These are phyloP conservation scores for Theileria annulata DNA, from an alignment of 169 alveolate genomes.

Conservation along the genomic window DNA sequence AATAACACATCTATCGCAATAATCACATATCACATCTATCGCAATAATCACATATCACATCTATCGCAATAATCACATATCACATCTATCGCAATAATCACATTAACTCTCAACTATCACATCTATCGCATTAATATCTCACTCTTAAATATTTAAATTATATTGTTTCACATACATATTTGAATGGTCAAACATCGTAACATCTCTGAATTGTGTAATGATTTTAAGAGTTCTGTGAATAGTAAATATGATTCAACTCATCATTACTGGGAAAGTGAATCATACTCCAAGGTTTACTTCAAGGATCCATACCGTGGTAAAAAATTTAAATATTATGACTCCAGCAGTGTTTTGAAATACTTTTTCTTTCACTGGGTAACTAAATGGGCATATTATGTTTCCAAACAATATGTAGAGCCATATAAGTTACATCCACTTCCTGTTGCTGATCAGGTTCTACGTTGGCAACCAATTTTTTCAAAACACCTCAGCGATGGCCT, in stretches of 20 bases:
- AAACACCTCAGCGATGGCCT: constrained; percentile 61
- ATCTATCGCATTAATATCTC: too few relatives aligned
- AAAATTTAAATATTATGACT: constrained; percentile 7
- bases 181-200: too few relatives aligned
- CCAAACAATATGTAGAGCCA: constrained; percentile 13
- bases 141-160: too few relatives aligned
- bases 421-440: constrained; percentile 35
- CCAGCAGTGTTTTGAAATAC: constrained; percentile 15
- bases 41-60: too few relatives aligned
- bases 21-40: too few relatives aligned
- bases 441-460: constrained; percentile 30
- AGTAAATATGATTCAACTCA: neutral
- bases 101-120: too few relatives aligned
- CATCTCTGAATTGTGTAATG: too few relatives aligned
- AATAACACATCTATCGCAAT: too few relatives aligned
- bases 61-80: too few relatives aligned
- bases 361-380: constrained; percentile 35
- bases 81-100: too few relatives aligned
- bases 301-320: neutral
- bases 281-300: neutral
- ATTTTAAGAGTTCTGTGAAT: too few relatives aligned
- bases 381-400: constrained; percentile 24
- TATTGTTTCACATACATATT: too few relatives aligned
- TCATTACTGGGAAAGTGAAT: neutral
- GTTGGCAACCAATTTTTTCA: constrained; percentile 50